These are phyloP conservation scores for Moesziomyces antarcticus DNA, from an alignment of 1,284 basidiomycete genomes.

Conservation along the genomic window DNA sequence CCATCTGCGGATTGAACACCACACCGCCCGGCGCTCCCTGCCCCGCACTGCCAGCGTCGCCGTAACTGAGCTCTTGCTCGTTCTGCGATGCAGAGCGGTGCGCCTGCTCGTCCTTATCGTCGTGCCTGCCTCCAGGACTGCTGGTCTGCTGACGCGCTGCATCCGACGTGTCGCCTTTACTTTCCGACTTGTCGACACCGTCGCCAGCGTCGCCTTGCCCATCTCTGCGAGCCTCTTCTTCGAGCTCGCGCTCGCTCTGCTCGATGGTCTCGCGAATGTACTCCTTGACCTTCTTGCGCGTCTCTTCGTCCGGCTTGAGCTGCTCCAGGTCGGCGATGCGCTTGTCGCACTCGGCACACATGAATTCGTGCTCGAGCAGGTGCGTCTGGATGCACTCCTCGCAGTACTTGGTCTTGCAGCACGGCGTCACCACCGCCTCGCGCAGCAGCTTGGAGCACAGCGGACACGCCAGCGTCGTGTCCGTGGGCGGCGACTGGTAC, in stretches of 20 bases:
- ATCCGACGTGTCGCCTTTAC: slow-evolving; percentile 15
- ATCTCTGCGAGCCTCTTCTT: slow-evolving; percentile 40
- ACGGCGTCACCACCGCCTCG: slow-evolving; percentile 62
- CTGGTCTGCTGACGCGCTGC: slow-evolving; percentile 10
- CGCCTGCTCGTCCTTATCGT: slow-evolving; percentile 47
- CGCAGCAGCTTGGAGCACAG: slow-evolving; percentile 63
- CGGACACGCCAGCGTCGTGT: slow-evolving; percentile 62
- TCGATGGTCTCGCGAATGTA: slow-evolving; percentile 63
- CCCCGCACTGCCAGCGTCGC: slow-evolving; percentile 11
- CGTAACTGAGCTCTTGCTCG: slow-evolving; percentile 27
- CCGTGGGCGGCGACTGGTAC: slow-evolving; percentile 61
- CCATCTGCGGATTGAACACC: slow-evolving; percentile 57
- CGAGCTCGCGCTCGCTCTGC: slow-evolving; percentile 59
- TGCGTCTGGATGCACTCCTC: slow-evolving; percentile 67
- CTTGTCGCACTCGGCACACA: slow-evolving; percentile 66
- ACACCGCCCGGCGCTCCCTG: slow-evolving; percentile 21
- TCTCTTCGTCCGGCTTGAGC: slow-evolving; percentile 62
- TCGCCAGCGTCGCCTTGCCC: slow-evolving; percentile 23
- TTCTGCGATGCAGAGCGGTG: slow-evolving; percentile 19
- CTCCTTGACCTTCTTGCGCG: slow-evolving; percentile 55
- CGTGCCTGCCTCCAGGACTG: slow-evolving; percentile 22
- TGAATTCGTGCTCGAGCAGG: slow-evolving; percentile 66
- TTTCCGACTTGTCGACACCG: slow-evolving; percentile 15
- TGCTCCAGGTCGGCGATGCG: slow-evolving; percentile 59
- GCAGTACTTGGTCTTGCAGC: slow-evolving; percentile 63